phyloP scores from a whole-genome alignment of 2,329 filamentous ascomycete genomes.

The Cordyceps tenuipes region DNA sequence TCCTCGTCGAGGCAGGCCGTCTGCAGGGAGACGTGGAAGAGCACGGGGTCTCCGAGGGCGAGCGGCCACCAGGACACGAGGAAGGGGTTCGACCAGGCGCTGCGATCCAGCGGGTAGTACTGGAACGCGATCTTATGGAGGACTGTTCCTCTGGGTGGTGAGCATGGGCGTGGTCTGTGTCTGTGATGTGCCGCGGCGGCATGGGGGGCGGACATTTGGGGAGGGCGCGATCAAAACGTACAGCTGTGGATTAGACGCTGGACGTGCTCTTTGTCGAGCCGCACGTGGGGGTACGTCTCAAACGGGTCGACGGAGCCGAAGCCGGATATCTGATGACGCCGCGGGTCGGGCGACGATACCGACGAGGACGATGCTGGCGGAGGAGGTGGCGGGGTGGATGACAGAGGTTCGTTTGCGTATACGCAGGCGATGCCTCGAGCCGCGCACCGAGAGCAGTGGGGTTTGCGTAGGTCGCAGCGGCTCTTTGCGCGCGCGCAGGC shows the following conservation, averaged over 20 bases:
- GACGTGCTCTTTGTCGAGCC: slow-evolving; percentile 40
- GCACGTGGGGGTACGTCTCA: slow-evolving; percentile 46
- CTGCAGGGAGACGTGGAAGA: slow-evolving; percentile 52
- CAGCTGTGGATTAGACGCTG: slow-evolving; percentile 49
- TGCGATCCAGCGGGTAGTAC: slow-evolving; percentile 50
- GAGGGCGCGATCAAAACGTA: slow-evolving; percentile 25
- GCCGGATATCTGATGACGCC: slow-evolving; percentile 7
- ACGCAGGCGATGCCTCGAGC: slow-evolving; percentile 39
- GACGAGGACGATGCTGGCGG: slow-evolving; percentile 28
- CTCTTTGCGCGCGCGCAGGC: slow-evolving; percentile 48
- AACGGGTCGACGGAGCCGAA: slow-evolving; percentile 39
- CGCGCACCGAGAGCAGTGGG: slow-evolving; percentile 45
- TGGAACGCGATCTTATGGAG: slow-evolving; percentile 50
- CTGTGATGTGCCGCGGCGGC: no score
- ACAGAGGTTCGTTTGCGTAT: slow-evolving; percentile 39
- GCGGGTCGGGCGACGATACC: slow-evolving; percentile 10
- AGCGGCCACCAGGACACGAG: slow-evolving; percentile 53
- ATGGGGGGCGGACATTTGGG: no score
- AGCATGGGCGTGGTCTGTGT: not conserved
- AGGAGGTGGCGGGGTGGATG: no score
- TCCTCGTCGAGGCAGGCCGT: slow-evolving; percentile 51
- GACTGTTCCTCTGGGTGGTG: slow-evolving; percentile 28
- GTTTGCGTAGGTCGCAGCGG: slow-evolving; percentile 45
- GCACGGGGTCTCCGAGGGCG: slow-evolving; percentile 44
- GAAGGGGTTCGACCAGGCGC: slow-evolving; percentile 46